These are phyloP conservation scores for Allium fistulosum DNA, from an alignment of 106 monocot genomes.

Conservation along the genomic window DNA sequence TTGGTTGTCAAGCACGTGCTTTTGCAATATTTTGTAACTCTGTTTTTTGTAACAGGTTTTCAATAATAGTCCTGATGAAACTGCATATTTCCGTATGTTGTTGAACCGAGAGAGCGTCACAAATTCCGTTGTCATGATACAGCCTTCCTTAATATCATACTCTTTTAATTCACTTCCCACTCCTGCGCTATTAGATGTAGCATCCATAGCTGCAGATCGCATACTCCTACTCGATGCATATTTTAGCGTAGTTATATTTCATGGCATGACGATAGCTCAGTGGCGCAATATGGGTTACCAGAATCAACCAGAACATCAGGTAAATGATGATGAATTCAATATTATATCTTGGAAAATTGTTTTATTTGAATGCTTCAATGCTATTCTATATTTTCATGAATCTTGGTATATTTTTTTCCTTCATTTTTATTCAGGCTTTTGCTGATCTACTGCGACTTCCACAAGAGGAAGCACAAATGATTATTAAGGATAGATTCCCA, in stretches of 20 bases:
- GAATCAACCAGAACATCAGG: constrained; percentile 94
- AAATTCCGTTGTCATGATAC: constrained; percentile 96
- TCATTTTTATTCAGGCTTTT: constrained; percentile 48
- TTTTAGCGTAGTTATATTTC: constrained; percentile 98
- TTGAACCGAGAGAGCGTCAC: constrained; percentile 87
- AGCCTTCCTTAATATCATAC: constrained; percentile 83
- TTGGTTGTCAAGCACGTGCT: not conserved
- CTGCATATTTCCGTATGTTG: constrained; percentile 94
- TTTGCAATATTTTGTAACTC: not conserved
- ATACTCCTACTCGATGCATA: constrained; percentile 96
- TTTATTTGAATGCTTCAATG: no score
- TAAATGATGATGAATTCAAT: constrained; percentile 7
- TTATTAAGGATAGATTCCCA: constrained; percentile 82
- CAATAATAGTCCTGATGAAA: constrained; percentile 99
- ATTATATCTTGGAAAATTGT: no score
- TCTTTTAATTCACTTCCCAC: constrained; percentile 76
- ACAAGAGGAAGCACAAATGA: constrained; percentile 77
- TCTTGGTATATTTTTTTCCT: no score
- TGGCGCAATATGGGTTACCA: constrained; percentile 99
- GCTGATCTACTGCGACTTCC: constrained; percentile 88
- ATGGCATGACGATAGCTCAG: constrained; percentile 96
- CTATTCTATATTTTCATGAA: no score
- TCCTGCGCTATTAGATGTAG: constrained; percentile 84
- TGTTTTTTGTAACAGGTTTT: constrained; percentile 66
- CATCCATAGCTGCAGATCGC: constrained; percentile 79